Base-by-base conservation (phyloP, 768 basidiomycete species). In the Rhodocollybia butyracea region DNA sequence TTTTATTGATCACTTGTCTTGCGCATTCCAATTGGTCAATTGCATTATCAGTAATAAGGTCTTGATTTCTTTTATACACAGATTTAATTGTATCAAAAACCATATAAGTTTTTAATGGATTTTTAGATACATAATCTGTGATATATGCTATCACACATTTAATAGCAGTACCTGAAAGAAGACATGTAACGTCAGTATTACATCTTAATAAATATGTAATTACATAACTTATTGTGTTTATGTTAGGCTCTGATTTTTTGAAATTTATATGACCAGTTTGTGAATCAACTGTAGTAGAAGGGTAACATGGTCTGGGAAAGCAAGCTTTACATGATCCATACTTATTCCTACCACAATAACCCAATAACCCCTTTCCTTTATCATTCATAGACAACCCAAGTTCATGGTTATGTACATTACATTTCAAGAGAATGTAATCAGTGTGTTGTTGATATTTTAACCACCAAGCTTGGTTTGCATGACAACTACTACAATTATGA, bases 41-140 rank as follows among this genome's bases (percentile, higher is more conserved):
- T 50, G 48, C 51, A 41, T 61, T 51, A 48, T 58, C 48, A 1
- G 19, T 29, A n/a, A 50, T 11, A 13, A 50, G 5, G 5, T 32
- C 29, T 5, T 10, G 5, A 34, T 50, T 50, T 34, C 34, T 50
- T 6, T 31, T 17, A n/a, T 11, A 32, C 31, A 50, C 34, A 8
- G 29, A 2, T 17, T 2, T 2, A 6, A 53, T 29, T 5, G n/a
- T 13, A 13, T 39, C 51, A 39, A 57, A 57, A 6, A 54, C 31
- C 4, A 46, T 22, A 32, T 59, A 38, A 2, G 61, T 60, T 31
- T 57, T 58, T 26, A 62, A 24, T 2, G 31, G 21, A 2, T 29
- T 15, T 41, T 62, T 62, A 15, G 59, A 54, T 21, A 62, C 43
- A 45, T 62, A 62, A 42, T 62, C 59, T n/a, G 56, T 46, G 2